Conservation (phyloP, 148 eudicot genomes). For the Persicaria maculosa region DNA sequence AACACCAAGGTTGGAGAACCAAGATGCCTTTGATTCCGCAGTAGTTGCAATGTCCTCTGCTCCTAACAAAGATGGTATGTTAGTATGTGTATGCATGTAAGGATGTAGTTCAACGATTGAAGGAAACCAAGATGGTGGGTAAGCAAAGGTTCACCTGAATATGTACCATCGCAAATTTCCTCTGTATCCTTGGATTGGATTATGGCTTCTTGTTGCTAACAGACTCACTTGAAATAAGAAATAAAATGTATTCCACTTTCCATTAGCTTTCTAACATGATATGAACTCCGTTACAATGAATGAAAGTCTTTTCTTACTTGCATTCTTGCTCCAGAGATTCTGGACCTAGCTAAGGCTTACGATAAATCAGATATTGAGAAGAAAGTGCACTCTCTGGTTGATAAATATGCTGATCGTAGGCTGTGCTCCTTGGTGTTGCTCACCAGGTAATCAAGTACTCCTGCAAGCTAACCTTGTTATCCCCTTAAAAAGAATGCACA, state of each 20-base stretch:
- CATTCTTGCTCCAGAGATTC: conserved; percentile 8
- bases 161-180: conserved; percentile 18
- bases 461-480: not conserved
- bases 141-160: conserved; percentile 53
- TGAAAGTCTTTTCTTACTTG: not conserved
- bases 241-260: too few species aligned
- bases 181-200: too few species aligned
- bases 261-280: not conserved
- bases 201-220: too few species aligned
- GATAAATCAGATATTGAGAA: conserved; percentile 7
- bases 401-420: conserved; percentile 15
- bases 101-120: not conserved
- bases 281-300: not conserved
- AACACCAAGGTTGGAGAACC: conserved; percentile 56
- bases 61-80: conserved; percentile 53
- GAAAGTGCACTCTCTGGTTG: conserved; percentile 14
- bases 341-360: conserved; percentile 8
- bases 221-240: too few species aligned
- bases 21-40: conserved; percentile 57
- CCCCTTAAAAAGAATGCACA: not conserved
- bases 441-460: conserved; percentile 1
- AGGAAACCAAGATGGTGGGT: conserved; percentile 28
- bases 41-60: conserved; percentile 44
- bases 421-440: conserved; percentile 13
- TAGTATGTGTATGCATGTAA: conserved; percentile 21